Percentiles rank a stretch among this genome's conserved stretches.
Conservation (phyloP, 225 moss, liverwort and hornwort species). For the Lunularia cruciata region DNA sequence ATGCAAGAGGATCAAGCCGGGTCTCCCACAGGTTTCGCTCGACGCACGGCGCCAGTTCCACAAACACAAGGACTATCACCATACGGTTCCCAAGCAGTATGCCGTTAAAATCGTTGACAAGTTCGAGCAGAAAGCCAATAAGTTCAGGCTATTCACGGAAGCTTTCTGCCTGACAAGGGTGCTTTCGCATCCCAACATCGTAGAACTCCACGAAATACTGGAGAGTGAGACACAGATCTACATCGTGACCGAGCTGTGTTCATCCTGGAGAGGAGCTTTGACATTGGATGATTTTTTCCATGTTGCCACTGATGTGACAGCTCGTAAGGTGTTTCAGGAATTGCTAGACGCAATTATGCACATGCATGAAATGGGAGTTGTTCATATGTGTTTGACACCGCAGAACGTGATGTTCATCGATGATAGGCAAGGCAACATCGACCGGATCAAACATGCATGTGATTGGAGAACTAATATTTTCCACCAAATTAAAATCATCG, state of each 20-base stretch:
- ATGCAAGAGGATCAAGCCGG: conserved; percentile 14
- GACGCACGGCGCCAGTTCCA: conserved; percentile 6
- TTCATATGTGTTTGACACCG: conserved; percentile 5
- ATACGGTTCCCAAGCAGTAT: background rate
- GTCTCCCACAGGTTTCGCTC: conserved; percentile 7
- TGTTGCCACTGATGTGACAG: background rate
- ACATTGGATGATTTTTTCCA: conserved; percentile 14
- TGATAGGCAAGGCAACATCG: background rate
- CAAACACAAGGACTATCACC: background rate
- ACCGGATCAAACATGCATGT: background rate
- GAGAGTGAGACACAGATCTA: conserved; percentile 20
- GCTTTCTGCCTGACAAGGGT: conserved; percentile 6
- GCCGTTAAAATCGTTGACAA: conserved; percentile 19
- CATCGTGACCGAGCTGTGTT: conserved; percentile 6
- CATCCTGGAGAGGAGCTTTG: background rate
- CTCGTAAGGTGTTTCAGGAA: conserved; percentile 21
- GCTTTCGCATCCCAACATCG: conserved; percentile 9
- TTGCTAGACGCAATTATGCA: background rate
- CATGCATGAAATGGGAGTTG: conserved; percentile 9
- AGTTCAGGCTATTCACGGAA: conserved; percentile 15
- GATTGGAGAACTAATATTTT: conserved; percentile 6
- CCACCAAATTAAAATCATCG: conserved; percentile 6
- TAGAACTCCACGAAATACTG: background rate
- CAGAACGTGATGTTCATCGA: conserved; percentile 21
- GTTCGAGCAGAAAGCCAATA: background rate